phyloP scores from a whole-genome alignment of 2,329 filamentous ascomycete genomes.

The Arthrinium phaeospermum region DNA sequence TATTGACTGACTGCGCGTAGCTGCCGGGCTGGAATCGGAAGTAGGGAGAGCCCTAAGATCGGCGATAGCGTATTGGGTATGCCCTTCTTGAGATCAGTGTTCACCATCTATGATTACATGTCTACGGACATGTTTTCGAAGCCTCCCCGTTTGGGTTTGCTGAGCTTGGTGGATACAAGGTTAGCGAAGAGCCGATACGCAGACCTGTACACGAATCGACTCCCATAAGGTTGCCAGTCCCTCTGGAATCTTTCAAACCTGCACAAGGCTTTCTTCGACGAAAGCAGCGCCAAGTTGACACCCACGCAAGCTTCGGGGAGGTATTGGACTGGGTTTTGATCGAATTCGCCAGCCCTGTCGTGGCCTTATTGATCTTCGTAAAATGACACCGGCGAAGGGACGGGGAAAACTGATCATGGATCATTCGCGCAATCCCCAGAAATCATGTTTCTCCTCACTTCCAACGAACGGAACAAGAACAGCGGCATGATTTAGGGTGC shows the following conservation, averaged over 20 bases:
- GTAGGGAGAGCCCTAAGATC: neutral
- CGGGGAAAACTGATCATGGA: neutral
- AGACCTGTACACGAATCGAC: slow-evolving; percentile 15
- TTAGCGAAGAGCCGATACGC: slow-evolving; percentile 1
- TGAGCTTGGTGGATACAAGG: slow-evolving; percentile 3
- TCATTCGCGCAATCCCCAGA: neutral
- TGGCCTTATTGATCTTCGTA: neutral
- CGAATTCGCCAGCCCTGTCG: too few species aligned
- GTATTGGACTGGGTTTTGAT: neutral
- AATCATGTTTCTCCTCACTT: neutral
- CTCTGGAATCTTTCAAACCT: neutral
- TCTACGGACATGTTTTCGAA: slow-evolving; percentile 16
- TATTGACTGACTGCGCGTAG: neutral
- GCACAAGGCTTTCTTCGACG: neutral
- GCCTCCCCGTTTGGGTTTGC: slow-evolving; percentile 1
- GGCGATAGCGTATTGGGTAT: slow-evolving; percentile 14
- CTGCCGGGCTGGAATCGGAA: slow-evolving; percentile 6
- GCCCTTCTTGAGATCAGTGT: slow-evolving; percentile 18
- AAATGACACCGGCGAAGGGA: neutral
- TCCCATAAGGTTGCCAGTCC: neutral
- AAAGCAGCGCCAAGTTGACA: neutral
- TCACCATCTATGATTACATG: slow-evolving; percentile 18
- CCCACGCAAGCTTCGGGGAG: neutral
- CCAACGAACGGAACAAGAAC: neutral
- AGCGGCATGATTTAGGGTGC: neutral